phyloP scores from a whole-genome alignment of 2,329 filamentous ascomycete species.

The Rutstroemia sp. region DNA sequence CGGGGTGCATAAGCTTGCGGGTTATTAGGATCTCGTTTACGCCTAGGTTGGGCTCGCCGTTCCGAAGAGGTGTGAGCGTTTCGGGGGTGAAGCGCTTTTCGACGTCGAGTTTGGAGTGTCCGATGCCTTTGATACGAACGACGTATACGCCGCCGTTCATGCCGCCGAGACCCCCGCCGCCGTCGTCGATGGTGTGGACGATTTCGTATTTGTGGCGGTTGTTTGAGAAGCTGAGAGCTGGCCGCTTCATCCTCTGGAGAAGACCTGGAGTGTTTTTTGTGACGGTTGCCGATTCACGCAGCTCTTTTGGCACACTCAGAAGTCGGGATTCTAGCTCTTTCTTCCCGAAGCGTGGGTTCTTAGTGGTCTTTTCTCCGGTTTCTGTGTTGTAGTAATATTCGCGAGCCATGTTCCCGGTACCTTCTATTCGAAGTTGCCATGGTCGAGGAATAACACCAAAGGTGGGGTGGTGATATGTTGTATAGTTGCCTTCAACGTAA shows the following conservation, averaged over 20 bases:
- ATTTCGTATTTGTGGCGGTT: slow-evolving; percentile 18
- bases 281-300: slow-evolving; percentile 9
- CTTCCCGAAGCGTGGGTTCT: slow-evolving; percentile 11
- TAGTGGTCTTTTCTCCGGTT: not conserved
- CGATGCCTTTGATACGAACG: slow-evolving; percentile 14
- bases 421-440: slow-evolving; percentile 11
- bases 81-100: slow-evolving; percentile 17
- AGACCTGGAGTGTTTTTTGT: not conserved
- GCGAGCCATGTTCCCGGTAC: not conserved
- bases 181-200: slow-evolving; percentile 21
- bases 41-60: not conserved
- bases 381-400: slow-evolving; percentile 8
- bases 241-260: slow-evolving; percentile 3
- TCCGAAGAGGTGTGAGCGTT: not conserved
- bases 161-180: slow-evolving; percentile 18
- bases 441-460: slow-evolving; percentile 8
- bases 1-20: slow-evolving; percentile 16
- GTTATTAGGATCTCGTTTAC: slow-evolving; percentile 19
- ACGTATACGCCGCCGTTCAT: slow-evolving; percentile 27
- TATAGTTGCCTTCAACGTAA: not conserved
- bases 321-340: not conserved
- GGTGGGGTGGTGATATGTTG: slow-evolving; percentile 7
- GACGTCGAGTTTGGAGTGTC: slow-evolving; percentile 9
- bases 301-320: slow-evolving; percentile 1
- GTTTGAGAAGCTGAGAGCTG: not conserved